Evolutionary conservation across 208 protist genomes (phyloP), one percentile per base, ranked within the genome.

Genomic region (Crithidia acanthocephali): DNA sequence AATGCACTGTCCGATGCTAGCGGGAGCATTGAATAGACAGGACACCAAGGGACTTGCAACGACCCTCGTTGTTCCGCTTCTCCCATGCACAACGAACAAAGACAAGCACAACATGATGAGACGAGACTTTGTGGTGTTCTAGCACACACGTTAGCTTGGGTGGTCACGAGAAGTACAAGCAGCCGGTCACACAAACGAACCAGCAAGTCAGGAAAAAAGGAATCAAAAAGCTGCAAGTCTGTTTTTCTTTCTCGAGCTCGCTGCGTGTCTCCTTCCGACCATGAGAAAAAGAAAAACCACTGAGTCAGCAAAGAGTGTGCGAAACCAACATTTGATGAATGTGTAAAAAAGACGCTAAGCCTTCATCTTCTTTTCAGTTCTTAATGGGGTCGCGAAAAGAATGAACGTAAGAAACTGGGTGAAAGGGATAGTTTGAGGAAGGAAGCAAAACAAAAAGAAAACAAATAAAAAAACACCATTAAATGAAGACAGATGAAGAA

Each of bases 401-500:
- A 40, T 40, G 35, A 40, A 40, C 35, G 35, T 40, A 40, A 40
- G 35, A 40, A 40, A 40, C 8, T 13, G 35, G 35, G 35, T 40
- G 35, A 40, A 40, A 11, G 35, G 11, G 35, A 11, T 40, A 40
- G 35, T 40, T 40, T 40, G 35, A 11, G 5, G 35, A 40, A 51
- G 35, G 7, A 48, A 33, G 25, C 51, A 32, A 32, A 65, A 65
- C 20, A 65, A 40, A 57, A 76, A 53, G 51, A 18, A 58, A n/a
- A 66, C 33, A 55, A 33, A 59, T 32, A 22, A 33, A 53, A 63
- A 33, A 37, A 2, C 0, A 27, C 0, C 9, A 42, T 27, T 4
- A 13, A 1, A 0, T 18, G 18, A 61, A 28, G 18, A 40, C 2
- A 28, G 30, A 40, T 3, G 52, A 23, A 58, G 30, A 40, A 20